Evolutionary conservation across 169 alveolate genomes (phyloP), one percentile per base, ranked within the genome.

Genomic region (Eimeria praecox): DNA sequence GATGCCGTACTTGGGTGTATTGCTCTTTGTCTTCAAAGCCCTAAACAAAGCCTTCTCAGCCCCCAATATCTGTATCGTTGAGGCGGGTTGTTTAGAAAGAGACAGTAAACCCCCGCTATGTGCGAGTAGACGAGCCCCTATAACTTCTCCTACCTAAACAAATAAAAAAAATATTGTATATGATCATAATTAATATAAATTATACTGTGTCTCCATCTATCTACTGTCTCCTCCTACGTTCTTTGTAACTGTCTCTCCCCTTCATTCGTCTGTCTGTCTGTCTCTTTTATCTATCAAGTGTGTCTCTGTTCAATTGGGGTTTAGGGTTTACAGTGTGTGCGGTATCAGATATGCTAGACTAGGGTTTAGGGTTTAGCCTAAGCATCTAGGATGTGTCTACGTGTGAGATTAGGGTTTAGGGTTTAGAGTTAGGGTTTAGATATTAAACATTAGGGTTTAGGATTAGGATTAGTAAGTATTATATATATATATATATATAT

Each of bases 1-100:
- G 46, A 99, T 98, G 46, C 99, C 99, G 97, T 99, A 99, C 97
- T 99, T 99, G n/a, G 99, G 99, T 22, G 99, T 99, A 96, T 99
- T 98, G 62, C 99, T 98, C 97, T 98, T 99, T 14, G 99, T 99
- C 97, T 99, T 99, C 96, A 99, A 96, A 59, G 99, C 99, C 94
- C 99, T 98, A 97, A 99, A 99, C 77, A 99, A 97, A 18, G 99
- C 99, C 98, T 99, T 99, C 94, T 95, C 97, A 6, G 97, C 98
- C 92, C 99, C 98, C 46, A 99, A 97, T 82, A 99, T 99, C 97
- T 99, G 99, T 56, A 99, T 99, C 18, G 99, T 99, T 44, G 99
- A 99, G 46, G 99, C 99, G 62, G 99, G 99, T 96, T 99, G 99
- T 97, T 99, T 99, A 18, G 99, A 99, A 94, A 99, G 96, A 94